Conservation (phyloP, 2,329 filamentous ascomycete genomes). For the Penicillium decumbens region DNA sequence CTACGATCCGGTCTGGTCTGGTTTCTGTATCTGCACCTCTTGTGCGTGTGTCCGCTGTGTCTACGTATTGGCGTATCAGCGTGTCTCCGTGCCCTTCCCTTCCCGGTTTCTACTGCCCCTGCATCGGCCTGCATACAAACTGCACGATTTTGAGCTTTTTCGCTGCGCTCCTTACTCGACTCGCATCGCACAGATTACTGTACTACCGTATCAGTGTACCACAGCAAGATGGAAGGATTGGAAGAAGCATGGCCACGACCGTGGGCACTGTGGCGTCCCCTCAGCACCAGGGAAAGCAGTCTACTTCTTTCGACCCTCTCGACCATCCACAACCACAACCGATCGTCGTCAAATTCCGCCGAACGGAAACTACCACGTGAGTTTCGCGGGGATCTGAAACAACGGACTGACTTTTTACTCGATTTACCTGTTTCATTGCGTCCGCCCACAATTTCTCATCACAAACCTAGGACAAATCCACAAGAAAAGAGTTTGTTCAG, state of each 20-base stretch:
- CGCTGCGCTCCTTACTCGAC: constrained; percentile 16
- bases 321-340: background rate
- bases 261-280: constrained; percentile 12
- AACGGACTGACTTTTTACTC: constrained; percentile 8
- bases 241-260: background rate
- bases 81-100: background rate
- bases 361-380: constrained; percentile 21
- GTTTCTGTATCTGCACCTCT: background rate
- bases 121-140: constrained; percentile 19
- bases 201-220: constrained; percentile 5
- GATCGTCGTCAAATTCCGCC: constrained; percentile 21
- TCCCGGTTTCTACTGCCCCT: constrained; percentile 17
- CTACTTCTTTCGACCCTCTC: background rate
- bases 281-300: constrained; percentile 5
- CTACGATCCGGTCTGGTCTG: background rate
- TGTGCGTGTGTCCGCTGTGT: background rate
- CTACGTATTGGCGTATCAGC: too few species aligned
- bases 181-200: constrained; percentile 9
- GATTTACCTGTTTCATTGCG: background rate
- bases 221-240: background rate
- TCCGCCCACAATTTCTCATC: background rate
- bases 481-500: background rate
- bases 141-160: constrained; percentile 2
- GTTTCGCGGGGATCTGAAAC: constrained; percentile 25
- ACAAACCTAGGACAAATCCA: background rate